Conservation (phyloP, 202 grass and related monocot genomes). For the Eragrostis tef region DNA sequence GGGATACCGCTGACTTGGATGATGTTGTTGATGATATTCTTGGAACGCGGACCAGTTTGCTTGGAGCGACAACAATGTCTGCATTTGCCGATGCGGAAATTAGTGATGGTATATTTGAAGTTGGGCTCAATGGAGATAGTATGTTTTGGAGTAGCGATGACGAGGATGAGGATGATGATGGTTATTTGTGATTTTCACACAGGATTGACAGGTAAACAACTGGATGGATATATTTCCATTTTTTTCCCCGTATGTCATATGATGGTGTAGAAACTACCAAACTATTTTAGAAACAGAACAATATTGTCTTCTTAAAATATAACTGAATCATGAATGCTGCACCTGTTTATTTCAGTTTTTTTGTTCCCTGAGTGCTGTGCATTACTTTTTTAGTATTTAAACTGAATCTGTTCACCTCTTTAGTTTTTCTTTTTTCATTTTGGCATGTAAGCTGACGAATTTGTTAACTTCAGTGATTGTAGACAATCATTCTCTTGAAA, state of each 20-base stretch:
- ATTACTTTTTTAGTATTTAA: conserved; percentile 11
- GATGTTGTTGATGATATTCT: conserved; percentile 58
- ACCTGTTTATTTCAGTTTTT: not conserved
- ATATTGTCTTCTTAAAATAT: not conserved
- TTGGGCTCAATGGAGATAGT: conserved; percentile 33
- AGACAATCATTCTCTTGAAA: not conserved
- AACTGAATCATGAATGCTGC: not conserved
- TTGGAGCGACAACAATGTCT: conserved; percentile 45
- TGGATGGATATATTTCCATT: not conserved
- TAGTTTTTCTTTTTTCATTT: not conserved
- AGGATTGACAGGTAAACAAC: conserved; percentile 34
- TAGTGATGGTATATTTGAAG: conserved; percentile 51
- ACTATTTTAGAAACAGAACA: not conserved
- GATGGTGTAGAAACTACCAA: conserved; percentile 6
- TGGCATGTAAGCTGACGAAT: not conserved
- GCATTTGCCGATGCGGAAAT: conserved; percentile 56
- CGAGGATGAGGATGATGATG: conserved; percentile 61
- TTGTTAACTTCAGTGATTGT: not conserved
- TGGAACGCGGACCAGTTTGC: conserved; percentile 42
- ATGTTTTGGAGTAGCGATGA: conserved; percentile 56
- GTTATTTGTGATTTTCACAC: conserved; percentile 49
- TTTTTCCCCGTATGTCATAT: conserved; percentile 3
- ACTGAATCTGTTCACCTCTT: not conserved
- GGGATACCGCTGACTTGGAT: conserved; percentile 52
- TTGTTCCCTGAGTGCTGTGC: not conserved